Base-by-base conservation (phyloP, 1,284 basidiomycete genomes). In the Erythrobasidium hasegawianum region DNA sequence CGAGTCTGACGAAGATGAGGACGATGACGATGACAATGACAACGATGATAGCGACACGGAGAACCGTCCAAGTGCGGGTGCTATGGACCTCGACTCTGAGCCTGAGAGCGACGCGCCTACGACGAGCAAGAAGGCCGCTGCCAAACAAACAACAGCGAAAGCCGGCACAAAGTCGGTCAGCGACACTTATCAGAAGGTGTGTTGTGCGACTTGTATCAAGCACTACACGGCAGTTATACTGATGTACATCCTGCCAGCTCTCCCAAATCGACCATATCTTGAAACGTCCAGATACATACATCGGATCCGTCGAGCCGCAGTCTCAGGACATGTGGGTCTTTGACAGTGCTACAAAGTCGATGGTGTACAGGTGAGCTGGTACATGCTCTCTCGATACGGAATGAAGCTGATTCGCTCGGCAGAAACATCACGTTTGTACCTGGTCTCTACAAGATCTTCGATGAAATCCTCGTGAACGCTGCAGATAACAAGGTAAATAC, bases 361-460 rank as follows among this genome's bases (percentile, higher is more conserved):
- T 73, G 72, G 66, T 56, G 18, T 69, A 71, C 47, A 67, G 66
- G 61, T 64, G 40, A 27, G 61, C n/a, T 29, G 22, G 9, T 75
- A 81, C 41, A 2, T 20, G 24, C 11, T 16, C 55, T 16, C 24
- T 18, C 26, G 33, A 14, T 16, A 7, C 7, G 11, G 41, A 29
- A 14, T 11, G 9, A 16, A 9, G 56, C 29, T 57, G 29, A 45
- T 40, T 24, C 3, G 5, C 18, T 20, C 49, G 1, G 18, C 58
- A 81, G 83, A 54, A 87, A 93, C 56, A 89, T 93, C 72, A 90
- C 86, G 71, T 98, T 88, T 76, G 94, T 97, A 1, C 96, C 96
- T 0, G 96, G 95, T 70, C 96, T 99, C 79, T 96, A 96, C 85
- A 98, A 99, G 83, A 98, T 98, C 76, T 88, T 98, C 52, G 96